Base-by-base conservation (phyloP, 805 yeast genomes). In the Metschnikowia drakensbergensis region DNA sequence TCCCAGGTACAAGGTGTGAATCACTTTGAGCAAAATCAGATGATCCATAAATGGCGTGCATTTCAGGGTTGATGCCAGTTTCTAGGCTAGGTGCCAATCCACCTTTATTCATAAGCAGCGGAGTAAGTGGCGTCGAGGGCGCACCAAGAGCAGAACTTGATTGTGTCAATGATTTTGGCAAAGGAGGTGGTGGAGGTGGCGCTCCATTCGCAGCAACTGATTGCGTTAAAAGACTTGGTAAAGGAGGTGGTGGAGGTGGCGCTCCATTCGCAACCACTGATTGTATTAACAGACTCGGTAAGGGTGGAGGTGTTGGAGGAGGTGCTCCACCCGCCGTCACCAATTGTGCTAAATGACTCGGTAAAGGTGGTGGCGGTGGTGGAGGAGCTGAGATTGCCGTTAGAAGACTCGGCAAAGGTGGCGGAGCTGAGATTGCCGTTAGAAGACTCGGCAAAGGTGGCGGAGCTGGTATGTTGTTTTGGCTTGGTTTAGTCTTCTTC, bases 171-270 rank as follows among this genome's bases (percentile, higher is more conserved):
- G 34, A 23, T 33, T 31, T 51, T 11, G 60, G 61, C 8, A 50
- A 49, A 23, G 61, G 57, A 4, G 59, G 54, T 7, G 51, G 50
- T 26, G 54, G 45, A n/a, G 43, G 36, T 10, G 43, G 43, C 10
- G 45, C 29, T 10, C 2, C 30, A 13, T 44, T 22, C 11, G 47
- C 27, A 30, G 52, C 30, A 10, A 11, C 8, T 1, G 27, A 10
- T 22, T 39, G 42, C 5, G 26, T 26, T 7, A 39, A 29, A 23
- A 37, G 27, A 17, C 27, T 27, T 17, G 49, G 51, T 9, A 50
- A 49, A 13, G 61, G 57, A 3, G 59, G 53, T n/a, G 51, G 42
- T 6, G 50, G 53, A 4, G 51, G 50, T 17, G 54, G 45, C 27
- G 45, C 29, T 10, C 2, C 30, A 13, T 44, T 22, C 8, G 47